Conservation (phyloP, 1,284 basidiomycete species). For the Ceratobasidium sp. region DNA sequence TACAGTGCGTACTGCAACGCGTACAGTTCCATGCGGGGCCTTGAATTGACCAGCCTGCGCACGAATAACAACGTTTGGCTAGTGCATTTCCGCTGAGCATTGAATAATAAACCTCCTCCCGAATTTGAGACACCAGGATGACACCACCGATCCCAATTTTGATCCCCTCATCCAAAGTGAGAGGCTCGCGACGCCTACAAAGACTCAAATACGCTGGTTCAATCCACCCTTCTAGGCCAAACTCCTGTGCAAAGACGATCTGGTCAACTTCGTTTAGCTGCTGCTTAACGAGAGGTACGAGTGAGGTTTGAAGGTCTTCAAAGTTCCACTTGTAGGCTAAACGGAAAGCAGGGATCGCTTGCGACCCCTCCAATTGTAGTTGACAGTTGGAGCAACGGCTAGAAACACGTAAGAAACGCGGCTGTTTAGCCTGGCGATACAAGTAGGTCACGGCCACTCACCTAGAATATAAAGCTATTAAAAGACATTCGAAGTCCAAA, state of each 20-base stretch:
- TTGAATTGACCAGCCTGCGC: no score
- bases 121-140: conserved; percentile 25
- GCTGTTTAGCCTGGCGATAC: neutral
- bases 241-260: conserved; percentile 43
- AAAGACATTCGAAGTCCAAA: conserved; percentile 20
- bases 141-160: conserved; percentile 27
- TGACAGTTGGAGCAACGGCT: conserved; percentile 17
- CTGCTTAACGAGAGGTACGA: conserved; percentile 22
- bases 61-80: no score
- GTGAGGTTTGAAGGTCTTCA: conserved; percentile 23
- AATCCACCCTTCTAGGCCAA: conserved; percentile 41
- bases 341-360: conserved; percentile 42
- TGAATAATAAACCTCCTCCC: conserved; percentile 33
- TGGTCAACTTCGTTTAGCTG: conserved; percentile 31
- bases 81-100: no score
- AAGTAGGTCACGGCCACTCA: neutral
- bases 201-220: conserved; percentile 26
- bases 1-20: no score
- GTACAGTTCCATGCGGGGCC: no score
- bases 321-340: conserved; percentile 49
- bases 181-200: conserved; percentile 9
- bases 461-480: conserved; percentile 21
- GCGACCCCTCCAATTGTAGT: conserved; percentile 7
- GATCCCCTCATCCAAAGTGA: conserved; percentile 37
- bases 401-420: neutral